Percentiles rank a stretch among this genome's conserved stretches.
phyloP scores from a whole-genome alignment of 495 filamentous ascomycete species.

The Podospora sp. region DNA sequence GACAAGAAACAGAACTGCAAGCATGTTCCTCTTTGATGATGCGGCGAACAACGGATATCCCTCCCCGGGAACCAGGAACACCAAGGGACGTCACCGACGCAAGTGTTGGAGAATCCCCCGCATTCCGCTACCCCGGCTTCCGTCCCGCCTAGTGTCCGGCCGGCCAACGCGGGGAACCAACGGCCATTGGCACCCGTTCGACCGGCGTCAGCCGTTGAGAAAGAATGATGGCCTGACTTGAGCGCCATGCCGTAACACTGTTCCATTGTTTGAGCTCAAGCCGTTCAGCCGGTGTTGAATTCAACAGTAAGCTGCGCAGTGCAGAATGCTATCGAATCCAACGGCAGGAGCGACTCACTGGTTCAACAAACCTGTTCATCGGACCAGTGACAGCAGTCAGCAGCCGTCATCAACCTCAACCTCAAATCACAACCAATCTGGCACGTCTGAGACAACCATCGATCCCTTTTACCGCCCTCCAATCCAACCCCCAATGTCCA shows the following conservation, averaged over 20 bases:
- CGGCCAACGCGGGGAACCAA: not conserved
- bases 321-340: not conserved
- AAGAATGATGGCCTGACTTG: not conserved
- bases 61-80: not conserved
- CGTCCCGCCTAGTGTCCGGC: not conserved
- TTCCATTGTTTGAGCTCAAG: not conserved
- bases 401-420: not conserved
- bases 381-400: not conserved
- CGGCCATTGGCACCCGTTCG: conserved; percentile 2
- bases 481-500: not conserved
- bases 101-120: not conserved
- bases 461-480: not conserved
- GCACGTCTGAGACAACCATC: not conserved
- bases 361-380: not conserved
- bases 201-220: conserved; percentile 1
- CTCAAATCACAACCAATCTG: not conserved
- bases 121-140: conserved; percentile 6
- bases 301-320: not conserved
- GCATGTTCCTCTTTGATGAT: not conserved
- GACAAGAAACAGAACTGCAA: not conserved
- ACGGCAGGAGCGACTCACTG: not conserved
- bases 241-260: not conserved
- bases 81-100: not conserved
- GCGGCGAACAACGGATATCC: not conserved
- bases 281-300: not conserved